Evolutionary conservation across 495 filamentous ascomycete genomes (phyloP).

Genomic region (Penicillium salamii): DNA sequence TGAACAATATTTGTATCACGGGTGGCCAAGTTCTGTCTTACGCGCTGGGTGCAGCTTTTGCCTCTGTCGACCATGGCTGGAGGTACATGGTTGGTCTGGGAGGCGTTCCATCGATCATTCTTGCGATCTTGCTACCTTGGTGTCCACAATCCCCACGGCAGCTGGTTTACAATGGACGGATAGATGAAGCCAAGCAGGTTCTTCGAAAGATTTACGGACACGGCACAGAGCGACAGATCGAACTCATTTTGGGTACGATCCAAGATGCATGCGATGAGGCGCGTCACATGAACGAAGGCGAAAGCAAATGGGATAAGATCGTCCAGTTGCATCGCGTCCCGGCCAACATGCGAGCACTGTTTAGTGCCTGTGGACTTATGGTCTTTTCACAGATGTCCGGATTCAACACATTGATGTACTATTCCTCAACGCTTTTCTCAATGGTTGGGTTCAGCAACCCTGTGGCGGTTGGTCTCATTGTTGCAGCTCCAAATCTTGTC

Average conservation of each 20-base stretch:
- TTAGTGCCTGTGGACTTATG: not conserved
- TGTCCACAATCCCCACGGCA: too few relatives aligned
- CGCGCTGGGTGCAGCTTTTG: slow-evolving; percentile 52
- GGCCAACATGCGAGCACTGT: too few relatives aligned
- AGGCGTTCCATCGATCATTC: slow-evolving; percentile 46
- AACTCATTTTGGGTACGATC: too few relatives aligned
- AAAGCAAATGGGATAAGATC: too few relatives aligned
- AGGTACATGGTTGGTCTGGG: slow-evolving; percentile 54
- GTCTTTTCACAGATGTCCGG: not conserved
- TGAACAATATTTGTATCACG: slow-evolving; percentile 57
- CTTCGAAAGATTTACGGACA: too few relatives aligned
- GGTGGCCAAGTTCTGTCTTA: slow-evolving; percentile 53
- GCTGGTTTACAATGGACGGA: too few relatives aligned
- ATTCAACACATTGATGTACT: slow-evolving; percentile 21
- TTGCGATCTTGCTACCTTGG: slow-evolving; percentile 23
- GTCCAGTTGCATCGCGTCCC: too few relatives aligned
- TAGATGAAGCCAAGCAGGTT: too few relatives aligned
- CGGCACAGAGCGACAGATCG: too few relatives aligned
- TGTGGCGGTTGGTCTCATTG: slow-evolving; percentile 45
- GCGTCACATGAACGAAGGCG: too few relatives aligned
- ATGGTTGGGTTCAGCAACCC: slow-evolving; percentile 50
- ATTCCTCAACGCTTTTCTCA: slow-evolving; percentile 49
- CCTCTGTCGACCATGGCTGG: slow-evolving; percentile 47
- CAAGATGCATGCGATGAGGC: too few relatives aligned
- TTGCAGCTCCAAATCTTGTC: slow-evolving; percentile 51